A percentile compares a stretch with the other conserved stretches of the same genome.
Conservation (phyloP, 1,284 basidiomycete genomes). For the Schizopora paradoxa region DNA sequence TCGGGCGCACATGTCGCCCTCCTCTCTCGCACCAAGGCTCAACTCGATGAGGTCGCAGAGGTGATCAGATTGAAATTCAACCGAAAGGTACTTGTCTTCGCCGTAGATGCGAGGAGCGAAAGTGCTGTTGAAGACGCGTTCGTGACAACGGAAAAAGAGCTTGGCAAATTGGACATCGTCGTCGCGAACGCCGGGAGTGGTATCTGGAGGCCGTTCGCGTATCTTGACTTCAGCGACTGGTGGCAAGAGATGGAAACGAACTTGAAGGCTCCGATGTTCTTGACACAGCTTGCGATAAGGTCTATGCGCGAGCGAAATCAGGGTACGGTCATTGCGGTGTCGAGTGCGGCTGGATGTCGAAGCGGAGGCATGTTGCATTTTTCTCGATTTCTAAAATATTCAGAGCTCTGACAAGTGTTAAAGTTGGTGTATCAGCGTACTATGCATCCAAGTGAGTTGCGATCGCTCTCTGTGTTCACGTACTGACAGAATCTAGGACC, state of each 20-base stretch:
- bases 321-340: conserved; percentile 5
- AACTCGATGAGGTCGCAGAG: conserved; percentile 4
- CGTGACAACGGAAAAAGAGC: background rate
- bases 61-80: background rate
- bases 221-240: conserved; percentile 4
- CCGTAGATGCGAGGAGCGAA: conserved; percentile 1
- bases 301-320: conserved; percentile 1
- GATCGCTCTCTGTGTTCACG: background rate
- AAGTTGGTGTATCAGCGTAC: conserved; percentile 3
- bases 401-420: background rate
- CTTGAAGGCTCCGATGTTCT: conserved; percentile 6
- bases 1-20: conserved; percentile 2
- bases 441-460: conserved; percentile 7
- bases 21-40: conserved; percentile 2
- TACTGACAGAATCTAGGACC: conserved; percentile 1
- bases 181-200: conserved; percentile 2
- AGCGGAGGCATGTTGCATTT: background rate
- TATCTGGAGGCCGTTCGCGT: conserved; percentile 3
- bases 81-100: conserved; percentile 1
- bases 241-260: conserved; percentile 4
- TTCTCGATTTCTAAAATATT: too few relatives aligned
- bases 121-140: background rate
- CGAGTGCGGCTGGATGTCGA: background rate
- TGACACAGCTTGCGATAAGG: background rate
- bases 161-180: conserved; percentile 5